phyloP scores from a whole-genome alignment of 2,329 filamentous ascomycete genomes.

The Teratosphaeria epicoccoides region DNA sequence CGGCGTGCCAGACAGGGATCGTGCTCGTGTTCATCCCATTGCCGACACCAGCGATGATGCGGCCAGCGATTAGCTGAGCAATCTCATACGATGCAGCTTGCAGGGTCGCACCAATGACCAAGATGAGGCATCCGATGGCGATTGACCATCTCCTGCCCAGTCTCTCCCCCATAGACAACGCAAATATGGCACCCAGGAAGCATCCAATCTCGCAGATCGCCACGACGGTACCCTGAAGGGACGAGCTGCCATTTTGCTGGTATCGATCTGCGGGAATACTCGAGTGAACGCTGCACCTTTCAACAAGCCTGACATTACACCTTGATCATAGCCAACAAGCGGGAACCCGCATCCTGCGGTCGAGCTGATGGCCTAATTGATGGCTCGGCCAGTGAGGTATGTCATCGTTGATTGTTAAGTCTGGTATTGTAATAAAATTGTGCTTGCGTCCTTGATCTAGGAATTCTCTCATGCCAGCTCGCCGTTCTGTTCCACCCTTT shows the following conservation, averaged over 20 bases:
- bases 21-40: constrained; percentile 41
- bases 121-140: constrained; percentile 37
- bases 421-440: background rate
- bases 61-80: constrained; percentile 36
- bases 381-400: background rate
- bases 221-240: constrained; percentile 31
- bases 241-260: constrained; percentile 6
- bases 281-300: constrained; percentile 4
- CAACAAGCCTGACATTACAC: constrained; percentile 1
- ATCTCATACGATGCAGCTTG: constrained; percentile 32
- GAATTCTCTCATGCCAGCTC: background rate
- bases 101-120: constrained; percentile 38
- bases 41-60: constrained; percentile 40
- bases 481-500: background rate
- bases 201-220: constrained; percentile 50
- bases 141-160: constrained; percentile 39
- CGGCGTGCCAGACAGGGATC: constrained; percentile 40
- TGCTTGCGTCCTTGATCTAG: background rate
- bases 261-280: constrained; percentile 12
- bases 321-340: constrained; percentile 8
- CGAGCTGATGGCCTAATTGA: constrained; percentile 8
- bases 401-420: background rate
- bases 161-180: constrained; percentile 34
- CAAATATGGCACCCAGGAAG: constrained; percentile 44
- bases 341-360: constrained; percentile 6